These are phyloP conservation scores for Stephania cephalantha DNA, from an alignment of 164 flowering plant species.

Conservation along the genomic window DNA sequence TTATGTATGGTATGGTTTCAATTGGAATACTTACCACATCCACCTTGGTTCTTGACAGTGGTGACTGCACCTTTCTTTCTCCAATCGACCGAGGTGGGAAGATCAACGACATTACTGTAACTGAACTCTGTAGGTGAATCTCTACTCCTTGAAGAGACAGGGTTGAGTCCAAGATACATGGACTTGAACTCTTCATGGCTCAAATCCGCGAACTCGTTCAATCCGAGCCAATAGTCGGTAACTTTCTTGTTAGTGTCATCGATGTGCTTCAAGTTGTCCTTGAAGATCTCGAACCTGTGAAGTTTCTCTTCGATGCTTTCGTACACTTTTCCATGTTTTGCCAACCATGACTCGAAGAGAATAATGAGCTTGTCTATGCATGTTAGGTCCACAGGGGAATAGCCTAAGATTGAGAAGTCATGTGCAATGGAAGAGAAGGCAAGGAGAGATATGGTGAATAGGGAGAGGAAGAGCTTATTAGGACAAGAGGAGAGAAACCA, in stretches of 20 bases:
- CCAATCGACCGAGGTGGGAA: slow-evolving; percentile 84
- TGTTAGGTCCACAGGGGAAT: slow-evolving; percentile 42
- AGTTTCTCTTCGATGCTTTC: slow-evolving; percentile 57
- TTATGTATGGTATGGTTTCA: too few relatives aligned
- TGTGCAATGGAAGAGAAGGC: slow-evolving; percentile 16
- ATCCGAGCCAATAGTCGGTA: slow-evolving; percentile 69
- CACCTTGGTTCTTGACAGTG: slow-evolving; percentile 70
- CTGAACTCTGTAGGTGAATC: slow-evolving; percentile 15
- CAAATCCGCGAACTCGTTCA: slow-evolving; percentile 64
- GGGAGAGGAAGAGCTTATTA: slow-evolving; percentile 16
- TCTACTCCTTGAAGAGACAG: slow-evolving; percentile 19
- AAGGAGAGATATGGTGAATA: slow-evolving; percentile 16
- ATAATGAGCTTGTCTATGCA: slow-evolving; percentile 51
- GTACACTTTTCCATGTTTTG: slow-evolving; percentile 51
- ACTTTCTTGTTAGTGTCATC: slow-evolving; percentile 59
- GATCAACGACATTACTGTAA: slow-evolving; percentile 34
- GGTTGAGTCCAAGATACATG: slow-evolving; percentile 50
- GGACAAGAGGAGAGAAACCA: slow-evolving; percentile 31
- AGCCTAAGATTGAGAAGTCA: slow-evolving; percentile 70
- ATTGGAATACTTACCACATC: slow-evolving; percentile 47
- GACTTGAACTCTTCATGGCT: slow-evolving; percentile 70
- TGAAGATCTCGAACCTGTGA: slow-evolving; percentile 62
- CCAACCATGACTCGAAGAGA: slow-evolving; percentile 65
- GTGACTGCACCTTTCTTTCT: slow-evolving; percentile 85
- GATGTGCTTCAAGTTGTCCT: slow-evolving; percentile 68